Base-by-base conservation (phyloP, 148 eudicot genomes). In the Agrostemma githago region DNA sequence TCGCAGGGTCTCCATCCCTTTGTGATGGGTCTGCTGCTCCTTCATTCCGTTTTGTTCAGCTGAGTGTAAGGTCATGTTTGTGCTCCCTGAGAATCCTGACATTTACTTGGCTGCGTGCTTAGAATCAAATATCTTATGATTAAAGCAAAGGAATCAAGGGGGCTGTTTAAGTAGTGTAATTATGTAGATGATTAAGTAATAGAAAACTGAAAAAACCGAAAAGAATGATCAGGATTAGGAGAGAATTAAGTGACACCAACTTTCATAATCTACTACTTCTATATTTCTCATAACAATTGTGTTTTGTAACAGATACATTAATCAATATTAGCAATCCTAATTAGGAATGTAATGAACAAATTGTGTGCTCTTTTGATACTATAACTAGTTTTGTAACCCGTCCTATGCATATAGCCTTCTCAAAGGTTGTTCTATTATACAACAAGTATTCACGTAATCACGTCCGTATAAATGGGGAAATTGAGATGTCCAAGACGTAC, bases 151-250 rank as follows among this genome's bases (percentile, higher is more conserved):
- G 34, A 26, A 26, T 26, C 34, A 0, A 26, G 34, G 34, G 34
- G 34, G 34, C n/a, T n/a, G n/a, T 71, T 76, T 74, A 79, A 71
- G 77, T 75, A 74, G 60, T 71, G 57, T 17, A 67, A n/a, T 67
- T 59, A 39, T 15, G 76, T 39, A 21, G 43, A 67, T 82, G 15
- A 72, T 76, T 58, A 75, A 83, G 61, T 78, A 26, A 26, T 83
- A 79, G 2, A 79, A 72, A 74, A 74, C 44, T 43, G 42, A 74
- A 80, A 83, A 26, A 77, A 62, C 78, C 77, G 67, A 79, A 79
- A 79, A 79, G 79, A 76, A 83, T 83, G 86, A 83, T 67, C 80
- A 74, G 43, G 75, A 61, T 78, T 83, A 83, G 86, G 86, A 83
- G 79, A 75, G 82, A 74, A 79, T 81, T 83, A 83, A 83, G 86